Conservation (phyloP, 2,329 filamentous ascomycete genomes). For the Chrysosporium queenslandicum region DNA sequence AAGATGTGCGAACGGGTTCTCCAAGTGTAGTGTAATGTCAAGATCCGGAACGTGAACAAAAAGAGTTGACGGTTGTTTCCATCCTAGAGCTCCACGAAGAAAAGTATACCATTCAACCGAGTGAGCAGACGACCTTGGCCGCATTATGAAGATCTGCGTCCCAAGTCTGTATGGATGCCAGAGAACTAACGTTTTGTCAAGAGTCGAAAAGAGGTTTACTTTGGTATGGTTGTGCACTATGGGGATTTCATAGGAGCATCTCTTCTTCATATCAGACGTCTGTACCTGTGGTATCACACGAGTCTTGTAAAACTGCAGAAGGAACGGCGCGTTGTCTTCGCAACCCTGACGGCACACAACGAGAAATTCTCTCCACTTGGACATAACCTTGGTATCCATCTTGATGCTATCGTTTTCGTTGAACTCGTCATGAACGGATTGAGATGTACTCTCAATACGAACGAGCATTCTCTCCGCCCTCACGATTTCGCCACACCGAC, state of each 20-base stretch:
- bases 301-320: slow-evolving; percentile 52
- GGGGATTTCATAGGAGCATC: slow-evolving; percentile 48
- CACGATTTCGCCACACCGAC: slow-evolving; percentile 46
- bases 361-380: slow-evolving; percentile 57
- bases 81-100: slow-evolving; percentile 50
- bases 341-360: slow-evolving; percentile 52
- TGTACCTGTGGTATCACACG: slow-evolving; percentile 54
- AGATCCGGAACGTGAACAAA: slow-evolving; percentile 55
- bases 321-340: slow-evolving; percentile 46
- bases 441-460: slow-evolving; percentile 46
- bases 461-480: slow-evolving; percentile 62
- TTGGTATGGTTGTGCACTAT: slow-evolving; percentile 31
- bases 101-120: slow-evolving; percentile 62
- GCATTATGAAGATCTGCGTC: slow-evolving; percentile 53
- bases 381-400: slow-evolving; percentile 48
- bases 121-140: slow-evolving; percentile 50
- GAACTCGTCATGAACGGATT: slow-evolving; percentile 49
- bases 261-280: slow-evolving; percentile 43
- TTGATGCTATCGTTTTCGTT: slow-evolving; percentile 54
- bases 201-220: slow-evolving; percentile 54
- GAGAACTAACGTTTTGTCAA: slow-evolving; percentile 58
- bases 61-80: slow-evolving; percentile 46
- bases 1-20: slow-evolving; percentile 49
- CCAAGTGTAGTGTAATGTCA: slow-evolving; percentile 48
- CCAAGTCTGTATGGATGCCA: slow-evolving; percentile 47